Conservation (phyloP, 192 early-diverging fungal genomes). For the Helicostylum pulchrum region DNA sequence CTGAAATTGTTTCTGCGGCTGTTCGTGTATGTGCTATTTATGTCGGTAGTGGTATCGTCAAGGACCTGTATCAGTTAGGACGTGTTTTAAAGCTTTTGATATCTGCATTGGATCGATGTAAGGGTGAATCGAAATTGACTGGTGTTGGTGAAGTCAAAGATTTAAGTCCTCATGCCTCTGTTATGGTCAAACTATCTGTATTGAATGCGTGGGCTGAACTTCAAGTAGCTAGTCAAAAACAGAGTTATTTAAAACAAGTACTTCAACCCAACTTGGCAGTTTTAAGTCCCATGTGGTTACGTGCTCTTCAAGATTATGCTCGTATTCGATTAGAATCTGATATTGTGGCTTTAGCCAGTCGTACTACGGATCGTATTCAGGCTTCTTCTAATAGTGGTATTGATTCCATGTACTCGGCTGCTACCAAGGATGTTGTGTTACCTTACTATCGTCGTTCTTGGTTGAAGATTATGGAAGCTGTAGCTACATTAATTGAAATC, state of each 20-base stretch:
- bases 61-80: constrained; percentile 69
- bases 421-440: constrained; percentile 64
- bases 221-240: constrained; percentile 60
- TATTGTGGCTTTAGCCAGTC: constrained; percentile 33
- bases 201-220: constrained; percentile 81
- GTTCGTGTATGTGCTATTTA: constrained; percentile 80
- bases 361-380: constrained; percentile 30
- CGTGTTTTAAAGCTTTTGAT: constrained; percentile 72
- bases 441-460: constrained; percentile 59
- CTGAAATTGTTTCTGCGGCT: constrained; percentile 72
- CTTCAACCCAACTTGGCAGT: constrained; percentile 53
- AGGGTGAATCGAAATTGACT: constrained; percentile 49
- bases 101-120: constrained; percentile 66
- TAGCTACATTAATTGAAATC: constrained; percentile 48
- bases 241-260: constrained; percentile 58
- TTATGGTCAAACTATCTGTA: constrained; percentile 74
- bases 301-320: constrained; percentile 60
- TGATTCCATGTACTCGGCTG: constrained; percentile 61
- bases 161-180: constrained; percentile 70
- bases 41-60: constrained; percentile 83
- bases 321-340: constrained; percentile 64
- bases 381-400: constrained; percentile 41
- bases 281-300: constrained; percentile 61
- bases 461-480: constrained; percentile 56
- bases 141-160: constrained; percentile 54